Evolutionary conservation across 73 alveolate species (phyloP).

Genomic region (Paramecium bursaria): DNA sequence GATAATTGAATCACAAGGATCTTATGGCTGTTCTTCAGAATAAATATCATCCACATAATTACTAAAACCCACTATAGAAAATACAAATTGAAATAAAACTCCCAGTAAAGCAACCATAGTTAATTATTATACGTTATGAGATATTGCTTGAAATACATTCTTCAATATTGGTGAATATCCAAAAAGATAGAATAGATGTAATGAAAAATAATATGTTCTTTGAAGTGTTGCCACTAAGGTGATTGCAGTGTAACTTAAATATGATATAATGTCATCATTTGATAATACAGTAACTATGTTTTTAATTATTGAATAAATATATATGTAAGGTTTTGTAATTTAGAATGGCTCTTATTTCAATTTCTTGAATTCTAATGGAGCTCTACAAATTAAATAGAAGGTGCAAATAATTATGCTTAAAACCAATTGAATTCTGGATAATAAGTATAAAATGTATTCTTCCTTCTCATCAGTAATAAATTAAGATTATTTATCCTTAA

Average conservation of each 20-base stretch:
- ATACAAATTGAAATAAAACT: slow-evolving; percentile 55
- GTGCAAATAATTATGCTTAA: slow-evolving; percentile 25
- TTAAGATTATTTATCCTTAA: slow-evolving; percentile 37
- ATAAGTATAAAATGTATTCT: neutral
- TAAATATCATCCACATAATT: slow-evolving; percentile 59
- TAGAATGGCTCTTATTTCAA: slow-evolving; percentile 33
- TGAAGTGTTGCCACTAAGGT: slow-evolving; percentile 2
- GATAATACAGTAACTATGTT: neutral
- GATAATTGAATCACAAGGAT: slow-evolving; percentile 43
- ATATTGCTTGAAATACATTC: slow-evolving; percentile 49
- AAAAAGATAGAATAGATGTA: slow-evolving; percentile 38
- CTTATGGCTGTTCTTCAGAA: slow-evolving; percentile 32
- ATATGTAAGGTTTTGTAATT: neutral
- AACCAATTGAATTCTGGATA: slow-evolving; percentile 12
- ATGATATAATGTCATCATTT: slow-evolving; percentile 42
- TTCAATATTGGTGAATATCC: slow-evolving; percentile 31
- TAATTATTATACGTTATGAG: slow-evolving; percentile 49
- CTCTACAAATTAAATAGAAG: slow-evolving; percentile 37
- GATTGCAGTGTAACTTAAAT: slow-evolving; percentile 18
- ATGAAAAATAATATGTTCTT: slow-evolving; percentile 34
- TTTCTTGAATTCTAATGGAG: slow-evolving; percentile 59
- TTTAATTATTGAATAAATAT: neutral
- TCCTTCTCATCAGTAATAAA: slow-evolving; percentile 46
- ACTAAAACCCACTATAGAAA: slow-evolving; percentile 43
- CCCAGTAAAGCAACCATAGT: slow-evolving; percentile 46